Base-by-base conservation (phyloP, 202 grass and related monocot species). In the Saccharum hybrid region DNA sequence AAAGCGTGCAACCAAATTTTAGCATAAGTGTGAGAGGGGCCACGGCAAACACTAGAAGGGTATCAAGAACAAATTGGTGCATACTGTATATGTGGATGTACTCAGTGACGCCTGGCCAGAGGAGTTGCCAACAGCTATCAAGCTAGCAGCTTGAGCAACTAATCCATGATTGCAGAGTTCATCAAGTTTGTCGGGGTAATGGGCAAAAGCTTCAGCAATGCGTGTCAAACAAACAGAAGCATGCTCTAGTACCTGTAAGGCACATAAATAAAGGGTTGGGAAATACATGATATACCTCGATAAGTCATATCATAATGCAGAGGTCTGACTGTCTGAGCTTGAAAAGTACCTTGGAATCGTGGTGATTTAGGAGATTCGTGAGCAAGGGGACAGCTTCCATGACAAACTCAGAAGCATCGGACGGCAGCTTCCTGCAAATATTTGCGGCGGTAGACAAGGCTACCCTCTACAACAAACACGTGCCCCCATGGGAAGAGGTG, bases 311-410 rank as follows among this genome's bases (percentile, higher is more conserved):
- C 22, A 78, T 3, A 66, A 37, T 37, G 6, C 16, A 46, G 70
- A 61, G 40, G 49, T 36, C 56, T 60, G n/a, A 18, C n/a, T 16
- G 49, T 15, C 37, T 48, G 30, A 23, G 34, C 16, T 71, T 76
- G 11, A 14, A 68, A 42, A 37, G 59, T 43, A 90, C 91, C 88
- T 93, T 88, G 48, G 85, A 83, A 80, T 93, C 91, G 3, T 88
- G 82, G 21, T 93, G 76, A 18, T 86, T 85, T 2, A 93, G 83
- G 63, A 93, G 91, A 78, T 93, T 86, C 1, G 79, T 90, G 22
- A 93, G 79, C 85, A 90, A 63, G 0, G 91, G 91, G 34, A 90
- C 88, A 0, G 88, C 85, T 64, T 86, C 88, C 91, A 93, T 90
- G 34, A 93, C 88, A 69, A 90, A 93, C 22, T 90, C 85, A 0